Base-by-base conservation (phyloP, 495 filamentous ascomycete genomes). In the Penicillium coffeae region DNA sequence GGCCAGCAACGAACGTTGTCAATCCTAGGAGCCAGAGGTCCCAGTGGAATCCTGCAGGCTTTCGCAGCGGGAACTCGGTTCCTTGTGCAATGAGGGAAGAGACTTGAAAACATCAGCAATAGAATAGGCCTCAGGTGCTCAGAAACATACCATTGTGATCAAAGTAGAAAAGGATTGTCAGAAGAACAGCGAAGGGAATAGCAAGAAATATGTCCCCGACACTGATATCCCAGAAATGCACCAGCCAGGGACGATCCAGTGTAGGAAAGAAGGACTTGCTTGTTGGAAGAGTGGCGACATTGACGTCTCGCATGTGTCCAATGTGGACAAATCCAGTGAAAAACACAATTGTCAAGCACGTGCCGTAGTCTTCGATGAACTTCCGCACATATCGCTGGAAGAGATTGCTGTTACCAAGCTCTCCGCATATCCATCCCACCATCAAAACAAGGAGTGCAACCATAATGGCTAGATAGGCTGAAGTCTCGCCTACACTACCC, bases 31-130 rank as follows among this genome's bases (percentile, higher is more conserved):
- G 82, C 76, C 93, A 96, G 41, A 96, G 62, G 56, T 96, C 91
- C 90, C 90, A 96, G 73, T 96, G 91, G 64, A 96, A 96, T 8
- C 91, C 91, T 25, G 90, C 89, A 5, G 92, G 92, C 56, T 97
- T 97, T 10, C 78, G 78, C 16, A 96, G 79, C 1, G 92, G 92
- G 59, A 95, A 97, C 57, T 96, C 87, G 35, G 84, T 94, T 37
- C 88, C 92, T 67, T 96, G 92, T 7, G 90, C 90, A 38, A 92
- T 95, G 44, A 97, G 81, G 19, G 86, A 85, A 8, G 87, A 90
- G 2, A 93, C 87, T 85, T 33, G 12, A n/a, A 13, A 27, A 15
- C 10, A 20, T 45, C 19, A 42, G 19, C 9, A 8, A 30, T 18
- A 34, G 20, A 40, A 8, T 6, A 30, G 14, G 9, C 1, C 3